These are phyloP conservation scores for Mrakiaceae sp. DNA, from an alignment of 1,284 basidiomycete species.

Conservation along the genomic window DNA sequence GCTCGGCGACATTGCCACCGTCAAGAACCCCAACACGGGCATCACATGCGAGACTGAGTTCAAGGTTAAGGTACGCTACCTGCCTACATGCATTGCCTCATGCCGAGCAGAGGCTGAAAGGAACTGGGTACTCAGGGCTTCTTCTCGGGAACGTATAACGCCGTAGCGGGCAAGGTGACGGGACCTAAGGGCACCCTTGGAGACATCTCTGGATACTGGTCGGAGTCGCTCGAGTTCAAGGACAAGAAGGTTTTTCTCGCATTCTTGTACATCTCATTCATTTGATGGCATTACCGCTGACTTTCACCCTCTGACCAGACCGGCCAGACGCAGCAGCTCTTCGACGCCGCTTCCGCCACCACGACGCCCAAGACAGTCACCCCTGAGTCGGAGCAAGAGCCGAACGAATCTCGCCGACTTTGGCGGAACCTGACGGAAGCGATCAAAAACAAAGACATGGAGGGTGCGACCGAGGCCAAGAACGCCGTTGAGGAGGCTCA, in stretches of 20 bases:
- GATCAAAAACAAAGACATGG: constrained; percentile 81
- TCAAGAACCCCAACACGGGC: constrained; percentile 67
- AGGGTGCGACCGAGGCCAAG: constrained; percentile 84
- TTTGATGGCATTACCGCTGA: not conserved
- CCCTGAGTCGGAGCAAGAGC: constrained; percentile 77
- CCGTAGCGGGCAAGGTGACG: constrained; percentile 69
- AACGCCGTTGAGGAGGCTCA: constrained; percentile 84
- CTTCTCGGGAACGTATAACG: constrained; percentile 94
- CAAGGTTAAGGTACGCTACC: constrained; percentile 56
- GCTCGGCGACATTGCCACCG: constrained; percentile 80
- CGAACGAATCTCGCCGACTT: constrained; percentile 74
- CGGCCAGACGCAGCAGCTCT: constrained; percentile 62
- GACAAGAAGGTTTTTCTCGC: constrained; percentile 45
- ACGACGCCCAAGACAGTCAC: constrained; percentile 70
- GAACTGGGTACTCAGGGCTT: constrained; percentile 53
- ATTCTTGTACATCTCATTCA: too few relatives aligned
- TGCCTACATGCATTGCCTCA: not conserved
- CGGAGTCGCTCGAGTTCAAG: constrained; percentile 78
- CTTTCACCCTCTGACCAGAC: constrained; percentile 35
- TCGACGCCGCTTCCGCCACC: constrained; percentile 68
- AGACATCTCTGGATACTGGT: constrained; percentile 86
- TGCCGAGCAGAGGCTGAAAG: too few relatives aligned
- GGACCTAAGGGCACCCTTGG: constrained; percentile 56
- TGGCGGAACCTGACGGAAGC: constrained; percentile 81
- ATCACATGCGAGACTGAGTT: constrained; percentile 82